Evolutionary conservation across 139 green algal genomes (phyloP).

Genomic region (Deuterostichococcus epilithicus): DNA sequence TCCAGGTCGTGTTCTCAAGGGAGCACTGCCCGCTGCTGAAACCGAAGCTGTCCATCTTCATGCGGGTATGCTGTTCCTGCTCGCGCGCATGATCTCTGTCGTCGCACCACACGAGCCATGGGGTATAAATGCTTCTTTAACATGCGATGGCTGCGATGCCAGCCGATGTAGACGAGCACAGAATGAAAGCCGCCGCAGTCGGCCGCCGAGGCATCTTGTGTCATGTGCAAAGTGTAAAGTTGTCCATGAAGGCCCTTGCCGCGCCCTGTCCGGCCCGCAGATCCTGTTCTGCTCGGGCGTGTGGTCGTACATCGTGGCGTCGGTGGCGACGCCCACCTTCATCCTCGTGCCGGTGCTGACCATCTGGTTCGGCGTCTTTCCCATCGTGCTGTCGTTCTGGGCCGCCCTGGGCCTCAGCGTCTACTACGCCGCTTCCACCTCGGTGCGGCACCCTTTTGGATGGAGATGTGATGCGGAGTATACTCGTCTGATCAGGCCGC

Average conservation of each 20-base stretch:
- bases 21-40: not conserved
- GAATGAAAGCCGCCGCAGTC: no score
- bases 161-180: no score
- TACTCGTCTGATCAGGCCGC: no score
- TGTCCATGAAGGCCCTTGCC: no score
- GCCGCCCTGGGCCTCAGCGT: slow-evolving; percentile 22
- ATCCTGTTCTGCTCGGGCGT: slow-evolving; percentile 31
- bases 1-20: not conserved
- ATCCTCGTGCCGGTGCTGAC: slow-evolving; percentile 35
- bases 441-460: not conserved
- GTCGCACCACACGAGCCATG: no score
- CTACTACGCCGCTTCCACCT: slow-evolving; percentile 17
- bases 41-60: not conserved
- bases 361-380: slow-evolving; percentile 36
- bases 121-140: no score
- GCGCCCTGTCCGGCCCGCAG: no score
- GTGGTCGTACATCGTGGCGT: slow-evolving; percentile 31
- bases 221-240: no score
- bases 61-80: not conserved
- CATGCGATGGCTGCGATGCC: no score
- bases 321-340: slow-evolving; percentile 25
- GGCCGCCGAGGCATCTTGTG: no score
- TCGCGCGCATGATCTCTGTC: no score
- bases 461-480: no score
- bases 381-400: slow-evolving; percentile 21